These are phyloP conservation scores for Globisporangium radiosum DNA, from an alignment of 352 stramenopile species.

Conservation along the genomic window DNA sequence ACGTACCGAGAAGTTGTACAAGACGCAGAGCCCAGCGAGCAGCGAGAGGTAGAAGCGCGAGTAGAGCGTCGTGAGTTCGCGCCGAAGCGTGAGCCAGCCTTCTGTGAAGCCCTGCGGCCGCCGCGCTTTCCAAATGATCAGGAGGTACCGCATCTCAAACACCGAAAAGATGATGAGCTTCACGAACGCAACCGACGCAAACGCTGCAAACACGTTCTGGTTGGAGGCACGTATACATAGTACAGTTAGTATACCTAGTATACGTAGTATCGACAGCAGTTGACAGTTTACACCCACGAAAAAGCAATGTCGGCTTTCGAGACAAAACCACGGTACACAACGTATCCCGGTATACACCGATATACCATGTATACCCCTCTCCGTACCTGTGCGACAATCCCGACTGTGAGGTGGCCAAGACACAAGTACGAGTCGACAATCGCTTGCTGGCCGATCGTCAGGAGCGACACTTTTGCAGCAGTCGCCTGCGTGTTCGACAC, in stretches of 20 bases:
- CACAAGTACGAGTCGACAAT: slow-evolving; percentile 94
- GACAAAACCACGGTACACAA: too few species aligned
- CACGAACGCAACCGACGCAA: slow-evolving; percentile 95
- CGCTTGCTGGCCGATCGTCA: slow-evolving; percentile 82
- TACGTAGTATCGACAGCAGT: too few species aligned
- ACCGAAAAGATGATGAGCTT: slow-evolving; percentile 98
- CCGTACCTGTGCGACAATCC: slow-evolving; percentile 74
- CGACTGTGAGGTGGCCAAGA: slow-evolving; percentile 93
- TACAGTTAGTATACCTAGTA: too few species aligned
- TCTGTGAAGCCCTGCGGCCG: slow-evolving; percentile 80
- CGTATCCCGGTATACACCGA: too few species aligned
- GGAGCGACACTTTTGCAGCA: slow-evolving; percentile 70
- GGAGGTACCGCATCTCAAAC: slow-evolving; percentile 98
- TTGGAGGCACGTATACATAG: too few species aligned
- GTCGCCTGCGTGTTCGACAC: slow-evolving; percentile 81
- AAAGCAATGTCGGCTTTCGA: too few species aligned
- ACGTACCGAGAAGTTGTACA: slow-evolving; percentile 88
- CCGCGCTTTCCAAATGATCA: slow-evolving; percentile 95
- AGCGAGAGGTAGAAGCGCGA: slow-evolving; percentile 95
- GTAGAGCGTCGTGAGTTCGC: slow-evolving; percentile 93
- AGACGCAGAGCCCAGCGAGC: slow-evolving; percentile 82
- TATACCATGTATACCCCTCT: too few species aligned
- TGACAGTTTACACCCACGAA: too few species aligned
- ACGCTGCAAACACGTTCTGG: slow-evolving; percentile 92
- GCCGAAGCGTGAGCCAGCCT: slow-evolving; percentile 84